Evolutionary conservation across 306 rosid species (phyloP).

Genomic region (Sindora glabra): DNA sequence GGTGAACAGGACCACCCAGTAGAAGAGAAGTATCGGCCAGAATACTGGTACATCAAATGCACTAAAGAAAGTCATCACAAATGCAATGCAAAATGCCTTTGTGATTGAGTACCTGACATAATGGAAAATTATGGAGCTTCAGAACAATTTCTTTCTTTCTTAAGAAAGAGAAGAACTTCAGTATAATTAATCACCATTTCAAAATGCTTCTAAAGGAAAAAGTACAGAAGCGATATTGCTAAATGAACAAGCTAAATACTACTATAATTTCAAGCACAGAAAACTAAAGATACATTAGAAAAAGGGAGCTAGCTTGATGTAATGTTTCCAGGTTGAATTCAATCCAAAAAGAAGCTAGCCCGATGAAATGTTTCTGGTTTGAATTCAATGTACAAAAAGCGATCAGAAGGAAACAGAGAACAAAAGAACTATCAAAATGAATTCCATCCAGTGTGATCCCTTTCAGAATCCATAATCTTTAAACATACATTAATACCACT

Average conservation of each 20-base stretch:
- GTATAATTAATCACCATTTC: slow-evolving; percentile 4
- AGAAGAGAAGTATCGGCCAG: slow-evolving; percentile 96
- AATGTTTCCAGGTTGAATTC: no score
- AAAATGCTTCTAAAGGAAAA: not conserved
- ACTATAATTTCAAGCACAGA: not conserved
- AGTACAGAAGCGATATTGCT: not conserved
- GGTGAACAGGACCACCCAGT: slow-evolving; percentile 73
- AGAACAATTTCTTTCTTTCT: no score
- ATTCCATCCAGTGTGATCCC: not conserved
- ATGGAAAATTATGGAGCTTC: slow-evolving; percentile 17
- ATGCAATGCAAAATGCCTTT: slow-evolving; percentile 85
- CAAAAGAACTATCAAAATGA: not conserved
- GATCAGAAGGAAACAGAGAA: not conserved
- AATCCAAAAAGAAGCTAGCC: no score
- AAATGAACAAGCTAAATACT: not conserved
- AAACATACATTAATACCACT: no score
- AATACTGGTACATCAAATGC: slow-evolving; percentile 80
- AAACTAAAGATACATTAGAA: not conserved
- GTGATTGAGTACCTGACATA: slow-evolving; percentile 78
- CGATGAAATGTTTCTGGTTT: no score
- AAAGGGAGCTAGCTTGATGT: not conserved
- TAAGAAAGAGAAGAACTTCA: no score
- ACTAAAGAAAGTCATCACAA: slow-evolving; percentile 57
- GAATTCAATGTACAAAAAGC: no score
- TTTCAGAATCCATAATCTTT: not conserved